Percentiles rank a stretch among this genome's conserved stretches.
Conservation (phyloP, 2,329 filamentous ascomycete genomes). For the Gliomastix tumulicola region DNA sequence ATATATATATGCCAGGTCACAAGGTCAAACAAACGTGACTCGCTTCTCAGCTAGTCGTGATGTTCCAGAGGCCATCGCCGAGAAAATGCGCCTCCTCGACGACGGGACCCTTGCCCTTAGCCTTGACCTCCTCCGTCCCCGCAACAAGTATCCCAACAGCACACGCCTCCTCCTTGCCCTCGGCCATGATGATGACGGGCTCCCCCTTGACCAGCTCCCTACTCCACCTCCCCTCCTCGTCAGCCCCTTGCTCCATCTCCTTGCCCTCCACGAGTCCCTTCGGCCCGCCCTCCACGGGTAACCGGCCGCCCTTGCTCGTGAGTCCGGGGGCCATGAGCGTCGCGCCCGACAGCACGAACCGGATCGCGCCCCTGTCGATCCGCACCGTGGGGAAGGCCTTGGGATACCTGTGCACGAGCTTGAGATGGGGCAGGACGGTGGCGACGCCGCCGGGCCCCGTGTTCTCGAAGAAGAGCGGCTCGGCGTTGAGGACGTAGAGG, state of each 20-base stretch:
- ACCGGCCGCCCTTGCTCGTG: conserved; percentile 72
- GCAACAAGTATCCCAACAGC: conserved; percentile 78
- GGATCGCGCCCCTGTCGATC: conserved; percentile 92
- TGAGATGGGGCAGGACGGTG: conserved; percentile 78
- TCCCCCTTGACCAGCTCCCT: conserved; percentile 70
- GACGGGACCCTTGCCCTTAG: conserved; percentile 87
- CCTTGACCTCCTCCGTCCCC: conserved; percentile 87
- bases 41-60: too few relatives aligned
- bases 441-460: conserved; percentile 59
- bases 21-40: too few relatives aligned
- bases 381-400: conserved; percentile 75
- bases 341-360: conserved; percentile 89
- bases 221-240: conserved; percentile 49
- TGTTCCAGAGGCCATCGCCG: conserved; percentile 87
- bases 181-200: conserved; percentile 82
- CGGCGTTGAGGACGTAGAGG: conserved; percentile 74
- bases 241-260: conserved; percentile 33
- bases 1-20: too few relatives aligned
- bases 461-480: conserved; percentile 82
- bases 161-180: conserved; percentile 90
- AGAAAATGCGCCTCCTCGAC: conserved; percentile 92
- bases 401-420: conserved; percentile 85
- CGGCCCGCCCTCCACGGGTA: conserved; percentile 51
- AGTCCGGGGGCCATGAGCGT: conserved; percentile 94
- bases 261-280: conserved; percentile 26